Conservation (phyloP, 805 yeast species). For the Saccharomycopsis selenospora region DNA sequence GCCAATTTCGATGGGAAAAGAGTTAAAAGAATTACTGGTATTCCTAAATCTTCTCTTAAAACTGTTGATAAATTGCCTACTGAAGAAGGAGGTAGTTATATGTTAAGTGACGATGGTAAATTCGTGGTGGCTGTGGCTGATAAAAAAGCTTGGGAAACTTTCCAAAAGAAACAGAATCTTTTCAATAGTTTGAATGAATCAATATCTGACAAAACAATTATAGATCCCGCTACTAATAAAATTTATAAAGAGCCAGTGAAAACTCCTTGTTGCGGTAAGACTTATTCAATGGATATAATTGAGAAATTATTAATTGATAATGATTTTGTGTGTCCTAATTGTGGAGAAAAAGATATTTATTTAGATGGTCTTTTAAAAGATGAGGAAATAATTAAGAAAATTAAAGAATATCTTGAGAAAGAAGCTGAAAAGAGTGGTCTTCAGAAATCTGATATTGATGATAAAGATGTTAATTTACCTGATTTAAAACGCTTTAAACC, state of each 20-base stretch:
- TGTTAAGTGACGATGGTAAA: conserved; percentile 92
- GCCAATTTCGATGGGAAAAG: conserved; percentile 91
- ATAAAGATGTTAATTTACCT: conserved; percentile 3
- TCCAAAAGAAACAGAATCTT: conserved; percentile 53
- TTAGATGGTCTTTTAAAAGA: conserved; percentile 66
- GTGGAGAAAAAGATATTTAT: conserved; percentile 64
- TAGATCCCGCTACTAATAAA: conserved; percentile 64
- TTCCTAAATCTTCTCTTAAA: conserved; percentile 86
- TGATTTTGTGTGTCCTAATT: conserved; percentile 88
- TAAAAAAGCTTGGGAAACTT: conserved; percentile 79
- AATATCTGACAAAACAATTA: conserved; percentile 43
- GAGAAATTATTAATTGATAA: conserved; percentile 65
- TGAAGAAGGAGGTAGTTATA: conserved; percentile 52
- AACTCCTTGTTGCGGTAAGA: conserved; percentile 71
- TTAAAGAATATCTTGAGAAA: conserved; percentile 43
- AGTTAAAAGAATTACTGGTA: conserved; percentile 92
- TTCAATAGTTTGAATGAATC: conserved; percentile 15
- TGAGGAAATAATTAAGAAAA: conserved; percentile 46
- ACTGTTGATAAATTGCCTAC: conserved; percentile 69
- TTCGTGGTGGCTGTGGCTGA: conserved; percentile 96
- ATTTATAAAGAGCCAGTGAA: conserved; percentile 64
- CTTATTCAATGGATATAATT: conserved; percentile 53
- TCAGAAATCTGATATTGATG: conserved; percentile 22
- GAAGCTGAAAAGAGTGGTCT: conserved; percentile 29
- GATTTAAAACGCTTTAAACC: neutral